Evolutionary conservation across 2,329 filamentous ascomycete species (phyloP).

Genomic region (Talaromyces pinophilus): DNA sequence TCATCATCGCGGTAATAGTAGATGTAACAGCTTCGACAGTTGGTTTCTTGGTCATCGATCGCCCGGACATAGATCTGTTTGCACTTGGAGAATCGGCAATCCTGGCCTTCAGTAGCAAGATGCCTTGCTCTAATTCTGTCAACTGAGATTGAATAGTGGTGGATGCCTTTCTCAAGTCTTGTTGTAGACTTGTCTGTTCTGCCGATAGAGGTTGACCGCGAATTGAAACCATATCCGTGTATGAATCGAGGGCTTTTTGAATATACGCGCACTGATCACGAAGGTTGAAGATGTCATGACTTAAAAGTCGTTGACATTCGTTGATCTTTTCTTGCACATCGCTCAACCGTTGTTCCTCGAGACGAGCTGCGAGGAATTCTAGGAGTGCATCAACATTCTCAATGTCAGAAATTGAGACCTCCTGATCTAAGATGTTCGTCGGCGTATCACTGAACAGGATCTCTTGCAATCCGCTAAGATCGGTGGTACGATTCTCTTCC

Average conservation of each 20-base stretch:
- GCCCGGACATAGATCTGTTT: constrained; percentile 39
- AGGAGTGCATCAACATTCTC: constrained; percentile 66
- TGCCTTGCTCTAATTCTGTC: constrained; percentile 74
- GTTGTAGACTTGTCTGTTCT: constrained; percentile 81
- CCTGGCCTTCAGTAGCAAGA: constrained; percentile 76
- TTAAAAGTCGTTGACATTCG: constrained; percentile 64
- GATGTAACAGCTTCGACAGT: constrained; percentile 90
- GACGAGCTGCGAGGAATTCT: constrained; percentile 63
- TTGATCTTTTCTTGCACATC: constrained; percentile 69
- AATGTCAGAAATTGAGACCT: constrained; percentile 77
- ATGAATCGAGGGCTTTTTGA: constrained; percentile 69
- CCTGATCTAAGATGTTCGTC: constrained; percentile 67
- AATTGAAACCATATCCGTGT: constrained; percentile 68
- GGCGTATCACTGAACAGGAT: constrained; percentile 58
- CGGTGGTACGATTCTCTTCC: constrained; percentile 13
- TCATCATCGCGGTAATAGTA: constrained; percentile 90
- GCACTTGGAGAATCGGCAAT: constrained; percentile 61
- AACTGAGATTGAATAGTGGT: constrained; percentile 72
- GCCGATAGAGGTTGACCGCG: constrained; percentile 74
- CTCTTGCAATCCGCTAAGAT: constrained; percentile 43
- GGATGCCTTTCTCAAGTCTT: constrained; percentile 76
- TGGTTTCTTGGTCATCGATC: constrained; percentile 59
- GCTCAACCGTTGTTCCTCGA: constrained; percentile 68
- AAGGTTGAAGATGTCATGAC: constrained; percentile 70
- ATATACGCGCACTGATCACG: constrained; percentile 76